Evolutionary conservation across 2,329 filamentous ascomycete species (phyloP), one percentile per base, ranked within the genome.

Genomic region (Lecanosticta acicola): DNA sequence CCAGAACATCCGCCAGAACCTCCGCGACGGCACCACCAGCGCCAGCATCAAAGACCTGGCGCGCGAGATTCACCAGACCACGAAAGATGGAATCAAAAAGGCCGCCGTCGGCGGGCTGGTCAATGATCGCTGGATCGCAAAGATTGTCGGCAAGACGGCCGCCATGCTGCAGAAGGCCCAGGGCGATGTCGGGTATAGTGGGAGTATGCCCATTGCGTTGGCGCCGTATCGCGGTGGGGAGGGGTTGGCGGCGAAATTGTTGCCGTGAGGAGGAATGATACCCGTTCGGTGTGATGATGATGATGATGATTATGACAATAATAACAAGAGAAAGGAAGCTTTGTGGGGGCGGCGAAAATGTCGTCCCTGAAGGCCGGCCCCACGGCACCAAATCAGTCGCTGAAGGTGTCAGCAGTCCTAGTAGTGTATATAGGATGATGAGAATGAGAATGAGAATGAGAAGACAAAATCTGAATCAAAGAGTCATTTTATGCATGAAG

Each of bases 51-150:
- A 55, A 36, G 59, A 59, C 9, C 55, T 63, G 4, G 60, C 60
- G 4, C 60, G 61, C 40, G 55, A 62, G 14, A 19, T 62, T 3
- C 48, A 60, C 37, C 56, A 62, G 7, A 60, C 50, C 32, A 67
- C 70, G 14, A 70, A 68, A 43, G 69, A 71, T 24, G 70, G 70
- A 0, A 68, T 74, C 60, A 74, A 72, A 59, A 74, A 71, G 53
- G 69, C 65, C 1, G 64, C 69, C 1, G 67, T 73, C 1, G 69
- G 59, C 29, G 70, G 68, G 1, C 66, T 75, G 29, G 70, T 73
- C 3, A 77, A 78, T 53, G 75, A 78, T 55, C 63, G 72, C 16
- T 78, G 74, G 74, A 76, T 78, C 54, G 74, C 74, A 29, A 73
- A 70, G 56, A 55, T 78, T 51, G 72, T 78, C 0, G 74, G 75